Base-by-base conservation (phyloP, 768 basidiomycete genomes). In the Suillus bovinus region DNA sequence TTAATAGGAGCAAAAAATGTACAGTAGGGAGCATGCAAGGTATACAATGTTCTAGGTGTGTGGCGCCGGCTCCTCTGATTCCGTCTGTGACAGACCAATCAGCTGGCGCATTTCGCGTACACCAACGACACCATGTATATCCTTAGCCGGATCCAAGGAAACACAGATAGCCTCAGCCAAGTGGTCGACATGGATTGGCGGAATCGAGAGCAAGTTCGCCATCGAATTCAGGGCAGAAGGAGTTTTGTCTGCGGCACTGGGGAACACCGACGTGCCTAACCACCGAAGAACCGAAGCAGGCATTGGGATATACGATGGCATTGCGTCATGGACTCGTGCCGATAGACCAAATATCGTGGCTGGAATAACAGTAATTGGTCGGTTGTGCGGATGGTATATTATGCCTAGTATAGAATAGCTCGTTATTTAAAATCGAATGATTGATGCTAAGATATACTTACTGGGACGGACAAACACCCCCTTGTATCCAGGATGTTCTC, bases 111-210 rank as follows among this genome's bases (percentile, higher is more conserved):
- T 96, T 66, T 80, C 79, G 61, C 71, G 72, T 61, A 94, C 91
- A 11, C 82, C 88, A 33, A 94, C 78, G 24, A 88, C 84, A 47
- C 91, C 93, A 58, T 70, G 72, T 53, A 93, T 77, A 47, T 81
- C 80, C 36, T 76, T 78, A 54, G 71, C 69, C 41, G 77, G 76
- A 68, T 87, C 82, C 61, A 88, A 78, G 39, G 84, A 82, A 22
- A 87, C 80, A 63, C 90, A 86, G 8, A 94, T 83, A 0, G 94
- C 93, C 67, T 89, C 86, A 3, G 90, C 97, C 50, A 99, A 94
- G 64, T 95, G 93, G 68, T 99, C 97, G 24, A 98, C 94, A 70
- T 99, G 96, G 47, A 99, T 86, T 2, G 97, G 96, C 34, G 91
- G 93, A 60, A 90, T 88, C n/a, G 84, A 82, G 57, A 98, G 76